Conservation (phyloP, 768 basidiomycete genomes). For the Lentinula edodes region DNA sequence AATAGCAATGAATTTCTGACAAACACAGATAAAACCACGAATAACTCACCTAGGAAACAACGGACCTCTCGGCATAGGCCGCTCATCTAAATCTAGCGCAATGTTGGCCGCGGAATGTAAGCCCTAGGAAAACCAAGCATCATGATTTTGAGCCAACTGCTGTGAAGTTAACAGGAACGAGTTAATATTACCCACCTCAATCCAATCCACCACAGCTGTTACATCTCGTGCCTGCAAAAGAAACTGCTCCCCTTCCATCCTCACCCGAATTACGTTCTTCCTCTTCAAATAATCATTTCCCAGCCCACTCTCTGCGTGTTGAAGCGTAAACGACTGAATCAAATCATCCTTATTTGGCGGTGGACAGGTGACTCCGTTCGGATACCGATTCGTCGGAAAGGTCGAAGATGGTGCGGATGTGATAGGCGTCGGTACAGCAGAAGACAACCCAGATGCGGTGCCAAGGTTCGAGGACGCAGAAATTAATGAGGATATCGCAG, state of each 20-base stretch:
- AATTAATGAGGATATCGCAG: background rate
- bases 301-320: slow-evolving; percentile 88
- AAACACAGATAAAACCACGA: slow-evolving; percentile 1
- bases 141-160: background rate
- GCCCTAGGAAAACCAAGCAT: slow-evolving; percentile 37
- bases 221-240: slow-evolving; percentile 84
- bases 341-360: slow-evolving; percentile 49
- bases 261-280: slow-evolving; percentile 87
- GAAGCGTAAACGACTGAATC: slow-evolving; percentile 72
- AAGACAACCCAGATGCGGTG: background rate
- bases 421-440: background rate
- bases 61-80: slow-evolving; percentile 89
- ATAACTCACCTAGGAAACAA: slow-evolving; percentile 70
- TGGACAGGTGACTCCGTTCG: slow-evolving; percentile 20
- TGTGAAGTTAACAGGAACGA: background rate
- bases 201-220: slow-evolving; percentile 87
- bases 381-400: background rate
- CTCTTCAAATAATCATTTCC: slow-evolving; percentile 94
- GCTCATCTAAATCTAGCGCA: slow-evolving; percentile 84
- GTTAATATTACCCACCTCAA: slow-evolving; percentile 59
- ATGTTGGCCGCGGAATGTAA: slow-evolving; percentile 92
- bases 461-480: background rate
- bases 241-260: slow-evolving; percentile 96
- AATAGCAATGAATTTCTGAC: background rate
- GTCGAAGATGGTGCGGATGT: background rate